Percentiles rank a stretch among this genome's conserved stretches.
Conservation (phyloP, 169 alveolate species). For the Plasmodium reichenowi region DNA sequence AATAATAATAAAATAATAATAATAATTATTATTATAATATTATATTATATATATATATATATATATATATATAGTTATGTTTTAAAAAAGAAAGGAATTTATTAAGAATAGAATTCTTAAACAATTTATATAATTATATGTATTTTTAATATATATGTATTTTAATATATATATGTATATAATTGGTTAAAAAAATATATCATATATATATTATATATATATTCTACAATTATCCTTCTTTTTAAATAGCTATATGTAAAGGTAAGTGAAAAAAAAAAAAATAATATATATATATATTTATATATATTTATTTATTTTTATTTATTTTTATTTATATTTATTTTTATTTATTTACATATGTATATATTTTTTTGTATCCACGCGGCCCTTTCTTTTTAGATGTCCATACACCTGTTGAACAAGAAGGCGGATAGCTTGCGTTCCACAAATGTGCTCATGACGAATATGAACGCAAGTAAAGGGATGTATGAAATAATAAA, state of each 20-base stretch:
- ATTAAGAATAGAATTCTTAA: too few species aligned
- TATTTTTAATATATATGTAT: neutral
- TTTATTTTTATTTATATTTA: neutral
- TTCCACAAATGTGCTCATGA: constrained; percentile 96
- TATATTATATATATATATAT: neutral
- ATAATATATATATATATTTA: neutral
- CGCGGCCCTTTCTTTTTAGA: constrained; percentile 16
- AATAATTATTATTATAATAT: too few species aligned
- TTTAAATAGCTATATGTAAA: too few species aligned
- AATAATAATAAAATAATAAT: too few species aligned
- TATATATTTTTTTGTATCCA: neutral
- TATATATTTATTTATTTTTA: neutral
- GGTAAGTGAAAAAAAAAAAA: too few species aligned
- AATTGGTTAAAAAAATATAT: neutral
- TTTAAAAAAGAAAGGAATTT: too few species aligned
- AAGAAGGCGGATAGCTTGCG: constrained; percentile 97
- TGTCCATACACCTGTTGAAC: constrained; percentile 91
- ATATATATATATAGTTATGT: neutral
- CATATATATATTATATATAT: too few species aligned
- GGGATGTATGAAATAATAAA: constrained; percentile 97
- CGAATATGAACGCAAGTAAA: constrained; percentile 97
- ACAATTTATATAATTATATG: neutral
- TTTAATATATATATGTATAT: neutral
- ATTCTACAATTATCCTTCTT: too few species aligned
- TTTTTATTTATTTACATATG: neutral